Evolutionary conservation across 2,329 filamentous ascomycete genomes (phyloP).

Genomic region (Alternaria brassicicola): DNA sequence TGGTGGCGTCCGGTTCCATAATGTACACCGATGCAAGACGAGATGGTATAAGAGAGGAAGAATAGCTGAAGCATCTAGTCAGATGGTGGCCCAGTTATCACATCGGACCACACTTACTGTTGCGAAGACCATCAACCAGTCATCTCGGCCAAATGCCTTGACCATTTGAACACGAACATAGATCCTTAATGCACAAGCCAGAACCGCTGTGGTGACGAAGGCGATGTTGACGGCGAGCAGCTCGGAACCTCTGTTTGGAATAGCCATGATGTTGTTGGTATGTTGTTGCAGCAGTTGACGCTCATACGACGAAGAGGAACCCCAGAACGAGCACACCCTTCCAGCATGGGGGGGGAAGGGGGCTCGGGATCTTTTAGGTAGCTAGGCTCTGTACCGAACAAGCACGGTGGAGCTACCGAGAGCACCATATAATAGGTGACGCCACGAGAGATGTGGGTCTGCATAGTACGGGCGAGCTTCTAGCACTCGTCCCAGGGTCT

Average conservation of each 20-base stretch:
- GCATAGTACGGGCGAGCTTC: slow-evolving; percentile 16
- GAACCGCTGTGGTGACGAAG: slow-evolving; percentile 32
- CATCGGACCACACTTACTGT: slow-evolving; percentile 27
- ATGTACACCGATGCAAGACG: slow-evolving; percentile 36
- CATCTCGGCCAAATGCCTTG: slow-evolving; percentile 44
- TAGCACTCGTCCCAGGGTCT: slow-evolving; percentile 19
- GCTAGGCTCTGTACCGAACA: slow-evolving; percentile 1
- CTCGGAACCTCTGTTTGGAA: slow-evolving; percentile 43
- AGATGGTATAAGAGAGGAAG: slow-evolving; percentile 32
- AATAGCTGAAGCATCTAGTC: slow-evolving; percentile 24
- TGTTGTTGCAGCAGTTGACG: slow-evolving; percentile 4
- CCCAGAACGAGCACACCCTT: slow-evolving; percentile 7
- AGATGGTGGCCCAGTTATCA: neutral
- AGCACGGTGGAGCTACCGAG: slow-evolving; percentile 21
- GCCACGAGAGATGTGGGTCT: slow-evolving; percentile 33
- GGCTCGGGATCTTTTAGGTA: slow-evolving; percentile 24
- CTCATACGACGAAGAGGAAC: slow-evolving; percentile 9
- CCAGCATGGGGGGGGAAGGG: slow-evolving; percentile 13
- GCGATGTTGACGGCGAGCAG: slow-evolving; percentile 39
- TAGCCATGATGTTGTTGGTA: slow-evolving; percentile 28
- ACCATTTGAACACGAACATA: slow-evolving; percentile 43
- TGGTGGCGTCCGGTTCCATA: slow-evolving; percentile 43
- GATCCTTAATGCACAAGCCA: slow-evolving; percentile 37
- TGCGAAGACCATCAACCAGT: slow-evolving; percentile 44
- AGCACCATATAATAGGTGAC: slow-evolving; percentile 13